Evolutionary conservation across 441 rosid genomes (phyloP).

Genomic region (Eutrema salsugineum): DNA sequence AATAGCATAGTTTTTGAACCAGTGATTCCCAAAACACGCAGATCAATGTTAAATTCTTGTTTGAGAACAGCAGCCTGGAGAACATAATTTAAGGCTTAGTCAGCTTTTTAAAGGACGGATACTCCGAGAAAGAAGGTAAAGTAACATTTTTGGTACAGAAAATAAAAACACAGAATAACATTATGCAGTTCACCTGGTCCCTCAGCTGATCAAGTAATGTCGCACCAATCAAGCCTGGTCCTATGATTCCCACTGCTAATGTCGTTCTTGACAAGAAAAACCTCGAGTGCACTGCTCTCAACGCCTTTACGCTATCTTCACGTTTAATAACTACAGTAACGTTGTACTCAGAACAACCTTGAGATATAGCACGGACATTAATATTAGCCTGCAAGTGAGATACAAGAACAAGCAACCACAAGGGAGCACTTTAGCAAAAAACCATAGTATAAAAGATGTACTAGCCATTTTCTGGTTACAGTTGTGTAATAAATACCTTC

Average conservation of each 20-base stretch:
- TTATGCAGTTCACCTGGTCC: constrained; percentile 61
- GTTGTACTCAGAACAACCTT: constrained; percentile 96
- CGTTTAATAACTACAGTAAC: constrained; percentile 77
- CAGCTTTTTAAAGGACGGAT: neutral
- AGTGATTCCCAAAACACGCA: constrained; percentile 91
- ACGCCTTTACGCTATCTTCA: constrained; percentile 86
- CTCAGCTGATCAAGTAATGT: constrained; percentile 88
- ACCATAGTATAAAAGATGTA: neutral
- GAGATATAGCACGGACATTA: constrained; percentile 89
- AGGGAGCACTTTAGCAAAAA: neutral
- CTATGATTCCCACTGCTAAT: constrained; percentile 87
- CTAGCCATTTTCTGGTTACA: neutral
- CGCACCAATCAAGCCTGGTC: constrained; percentile 90
- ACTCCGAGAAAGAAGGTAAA: neutral
- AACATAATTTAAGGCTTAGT: constrained; percentile 12
- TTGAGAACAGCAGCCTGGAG: constrained; percentile 81
- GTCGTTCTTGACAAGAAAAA: constrained; percentile 88
- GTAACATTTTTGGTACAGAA: neutral
- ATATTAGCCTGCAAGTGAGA: constrained; percentile 66
- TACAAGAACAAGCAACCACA: neutral
- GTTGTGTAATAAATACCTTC: constrained; percentile 45
- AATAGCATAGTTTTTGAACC: constrained; percentile 77
- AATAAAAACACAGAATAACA: neutral
- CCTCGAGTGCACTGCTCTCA: constrained; percentile 93
- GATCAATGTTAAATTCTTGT: constrained; percentile 88